These are phyloP conservation scores for Friedmanniomyces endolithicus DNA, from an alignment of 495 filamentous ascomycete species.

Conservation along the genomic window DNA sequence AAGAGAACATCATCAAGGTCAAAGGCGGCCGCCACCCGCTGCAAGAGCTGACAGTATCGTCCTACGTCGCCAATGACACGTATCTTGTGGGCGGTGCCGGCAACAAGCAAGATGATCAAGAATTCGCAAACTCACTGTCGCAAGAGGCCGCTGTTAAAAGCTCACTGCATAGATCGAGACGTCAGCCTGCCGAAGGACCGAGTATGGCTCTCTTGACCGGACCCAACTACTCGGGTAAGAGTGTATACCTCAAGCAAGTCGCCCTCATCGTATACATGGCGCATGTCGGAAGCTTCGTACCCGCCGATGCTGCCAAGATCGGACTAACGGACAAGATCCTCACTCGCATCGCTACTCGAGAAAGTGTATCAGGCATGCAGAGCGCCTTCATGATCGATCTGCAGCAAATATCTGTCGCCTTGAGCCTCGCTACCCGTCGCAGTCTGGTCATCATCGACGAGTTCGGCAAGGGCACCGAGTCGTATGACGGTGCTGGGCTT, in stretches of 20 bases:
- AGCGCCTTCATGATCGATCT: slow-evolving; percentile 91
- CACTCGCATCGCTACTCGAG: slow-evolving; percentile 73
- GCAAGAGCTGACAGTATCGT: slow-evolving; percentile 76
- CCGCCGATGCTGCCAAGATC: slow-evolving; percentile 63
- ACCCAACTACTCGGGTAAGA: slow-evolving; percentile 94
- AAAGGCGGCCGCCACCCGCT: slow-evolving; percentile 74
- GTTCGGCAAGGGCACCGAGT: slow-evolving; percentile 89
- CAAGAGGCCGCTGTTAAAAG: not conserved
- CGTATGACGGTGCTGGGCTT: slow-evolving; percentile 73
- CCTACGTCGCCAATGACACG: slow-evolving; percentile 78
- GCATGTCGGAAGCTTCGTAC: slow-evolving; percentile 84
- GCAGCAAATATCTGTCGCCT: slow-evolving; percentile 69
- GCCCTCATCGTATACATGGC: slow-evolving; percentile 91
- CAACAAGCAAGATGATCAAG: not conserved
- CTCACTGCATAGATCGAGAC: not conserved
- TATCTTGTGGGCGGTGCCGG: slow-evolving; percentile 52
- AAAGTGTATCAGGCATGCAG: slow-evolving; percentile 73
- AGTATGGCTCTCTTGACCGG: slow-evolving; percentile 81
- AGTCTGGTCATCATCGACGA: slow-evolving; percentile 85
- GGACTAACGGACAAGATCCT: slow-evolving; percentile 89
- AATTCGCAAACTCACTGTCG: not conserved
- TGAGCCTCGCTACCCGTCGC: slow-evolving; percentile 63
- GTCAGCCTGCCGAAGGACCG: slow-evolving; percentile 29
- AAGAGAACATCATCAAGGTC: slow-evolving; percentile 63
- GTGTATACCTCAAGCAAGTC: slow-evolving; percentile 88